Evolutionary conservation across 1,139 yeast species (phyloP).

Genomic region (Suhomyces yuchorum): DNA sequence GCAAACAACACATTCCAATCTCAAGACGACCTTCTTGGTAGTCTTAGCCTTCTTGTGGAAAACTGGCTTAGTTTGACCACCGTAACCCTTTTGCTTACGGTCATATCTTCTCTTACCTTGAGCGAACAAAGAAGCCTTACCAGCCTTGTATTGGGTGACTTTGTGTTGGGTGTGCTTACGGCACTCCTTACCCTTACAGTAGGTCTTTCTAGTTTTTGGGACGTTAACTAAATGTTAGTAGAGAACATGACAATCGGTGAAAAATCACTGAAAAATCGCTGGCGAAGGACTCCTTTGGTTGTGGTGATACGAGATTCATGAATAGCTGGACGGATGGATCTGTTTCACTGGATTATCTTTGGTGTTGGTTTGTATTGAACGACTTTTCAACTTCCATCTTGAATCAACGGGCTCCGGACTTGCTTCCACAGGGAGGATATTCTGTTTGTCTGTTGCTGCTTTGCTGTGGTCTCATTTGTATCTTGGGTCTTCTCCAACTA

Average conservation of each 20-base stretch:
- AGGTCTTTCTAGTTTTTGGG: constrained; percentile 99
- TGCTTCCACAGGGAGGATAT: not conserved
- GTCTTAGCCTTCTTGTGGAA: constrained; percentile 99
- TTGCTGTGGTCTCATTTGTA: not conserved
- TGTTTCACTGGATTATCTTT: not conserved
- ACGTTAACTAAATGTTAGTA: constrained; percentile 81
- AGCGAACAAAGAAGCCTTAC: constrained; percentile 98
- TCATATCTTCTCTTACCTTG: constrained; percentile 99
- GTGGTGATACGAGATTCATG: not conserved
- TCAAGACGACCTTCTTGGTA: constrained; percentile 99
- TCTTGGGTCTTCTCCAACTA: not conserved
- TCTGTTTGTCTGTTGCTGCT: not conserved
- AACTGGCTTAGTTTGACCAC: constrained; percentile 99
- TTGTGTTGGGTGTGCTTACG: constrained; percentile 99
- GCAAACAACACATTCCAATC: constrained; percentile 98
- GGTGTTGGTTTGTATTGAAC: not conserved
- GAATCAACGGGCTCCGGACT: not conserved
- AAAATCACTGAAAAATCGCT: not conserved
- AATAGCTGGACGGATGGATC: not conserved
- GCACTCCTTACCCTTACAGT: constrained; percentile 99
- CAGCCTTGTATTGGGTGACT: constrained; percentile 99
- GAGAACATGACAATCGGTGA: not conserved
- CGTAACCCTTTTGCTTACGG: constrained; percentile 99
- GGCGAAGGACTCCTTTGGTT: not conserved
- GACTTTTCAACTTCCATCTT: not conserved